These are phyloP conservation scores for Malus hybrid DNA, from an alignment of 331 rosid genomes.

Conservation along the genomic window DNA sequence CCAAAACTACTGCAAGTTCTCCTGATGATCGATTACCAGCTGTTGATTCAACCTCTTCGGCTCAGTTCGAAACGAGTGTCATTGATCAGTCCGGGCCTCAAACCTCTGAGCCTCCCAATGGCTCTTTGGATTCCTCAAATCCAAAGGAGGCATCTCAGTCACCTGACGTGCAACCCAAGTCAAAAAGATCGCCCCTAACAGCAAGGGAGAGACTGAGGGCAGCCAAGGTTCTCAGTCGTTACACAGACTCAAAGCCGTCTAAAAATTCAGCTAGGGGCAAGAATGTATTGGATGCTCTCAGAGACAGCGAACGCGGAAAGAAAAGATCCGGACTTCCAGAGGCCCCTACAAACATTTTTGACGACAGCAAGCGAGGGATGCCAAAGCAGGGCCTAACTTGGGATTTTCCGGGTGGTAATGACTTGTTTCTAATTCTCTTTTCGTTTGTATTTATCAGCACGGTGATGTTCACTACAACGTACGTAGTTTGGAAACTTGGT, in stretches of 20 bases:
- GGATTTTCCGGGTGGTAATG: constrained; percentile 71
- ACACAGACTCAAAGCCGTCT: constrained; percentile 47
- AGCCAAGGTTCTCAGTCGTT: constrained; percentile 61
- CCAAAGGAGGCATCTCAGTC: constrained; percentile 28
- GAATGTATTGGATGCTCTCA: constrained; percentile 69
- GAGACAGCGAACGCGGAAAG: constrained; percentile 74
- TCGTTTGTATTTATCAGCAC: constrained; percentile 84
- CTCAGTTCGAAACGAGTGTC: constrained; percentile 24
- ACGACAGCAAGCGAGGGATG: constrained; percentile 82
- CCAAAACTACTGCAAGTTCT: constrained; percentile 27
- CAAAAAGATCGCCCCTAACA: constrained; percentile 43
- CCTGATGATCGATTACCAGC: constrained; percentile 27
- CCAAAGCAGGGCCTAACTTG: constrained; percentile 66
- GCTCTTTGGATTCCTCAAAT: constrained; percentile 15
- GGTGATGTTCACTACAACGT: constrained; percentile 89
- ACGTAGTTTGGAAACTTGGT: constrained; percentile 89
- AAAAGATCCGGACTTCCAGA: constrained; percentile 79
- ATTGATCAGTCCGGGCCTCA: constrained; percentile 28
- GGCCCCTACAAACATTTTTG: constrained; percentile 80
- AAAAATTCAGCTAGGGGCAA: constrained; percentile 56
- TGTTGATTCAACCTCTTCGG: constrained; percentile 15
- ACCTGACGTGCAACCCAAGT: constrained; percentile 19
- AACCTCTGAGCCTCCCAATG: constrained; percentile 40
- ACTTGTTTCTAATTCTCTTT: constrained; percentile 48
- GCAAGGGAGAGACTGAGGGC: constrained; percentile 86